Base-by-base conservation (phyloP, 2,329 filamentous ascomycete genomes). In the Drechslerella coelobrocha region DNA sequence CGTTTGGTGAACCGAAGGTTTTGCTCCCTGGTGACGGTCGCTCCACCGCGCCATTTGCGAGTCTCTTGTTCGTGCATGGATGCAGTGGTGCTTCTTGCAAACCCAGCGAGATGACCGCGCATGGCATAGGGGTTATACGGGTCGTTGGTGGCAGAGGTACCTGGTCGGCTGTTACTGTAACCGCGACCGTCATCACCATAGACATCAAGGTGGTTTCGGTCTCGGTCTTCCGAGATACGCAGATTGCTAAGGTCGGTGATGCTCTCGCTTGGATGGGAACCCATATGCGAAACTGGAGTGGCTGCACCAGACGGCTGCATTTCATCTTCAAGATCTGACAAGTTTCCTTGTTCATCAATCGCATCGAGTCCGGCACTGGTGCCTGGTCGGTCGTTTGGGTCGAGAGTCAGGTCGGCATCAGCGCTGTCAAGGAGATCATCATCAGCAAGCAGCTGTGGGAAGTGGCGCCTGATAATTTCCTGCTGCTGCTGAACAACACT, bases 1-100 rank as follows among this genome's bases (percentile, higher is more conserved):
- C 75, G 61, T 47, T 74, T 72, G 14, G 74, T 74, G 43, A 75
- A 77, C 2, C 75, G 73, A 54, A 76, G 61, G 45, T 76, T 73
- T 34, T 74, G 74, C 34, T 75, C 74, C 1, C 54, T 60, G 12
- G 74, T 76, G 21, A 73, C 34, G 9, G 55, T 59, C 10, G 72
- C 56, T 2, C 54, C 61, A 9, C 75, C 75, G 4, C 71, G 61
- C 75, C 75, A 77, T 73, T 77, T 77, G 3, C 69, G 72, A 12
- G 61, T 57, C 21, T 72, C 60, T 17, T 48, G 29, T 8, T 68
- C 50, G 39, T 63, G 48, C 6, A 63, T 23, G 12, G 62, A 57
- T 10, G 68, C 48, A 17, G 39, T 68, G 21, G 59, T 68, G n/a
- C 43, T 19, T 29, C 56, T 54, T 34, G 59, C 50, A 24, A 72